Evolutionary conservation across 805 yeast species (phyloP).

Genomic region (Nakazawaea siamensis): DNA sequence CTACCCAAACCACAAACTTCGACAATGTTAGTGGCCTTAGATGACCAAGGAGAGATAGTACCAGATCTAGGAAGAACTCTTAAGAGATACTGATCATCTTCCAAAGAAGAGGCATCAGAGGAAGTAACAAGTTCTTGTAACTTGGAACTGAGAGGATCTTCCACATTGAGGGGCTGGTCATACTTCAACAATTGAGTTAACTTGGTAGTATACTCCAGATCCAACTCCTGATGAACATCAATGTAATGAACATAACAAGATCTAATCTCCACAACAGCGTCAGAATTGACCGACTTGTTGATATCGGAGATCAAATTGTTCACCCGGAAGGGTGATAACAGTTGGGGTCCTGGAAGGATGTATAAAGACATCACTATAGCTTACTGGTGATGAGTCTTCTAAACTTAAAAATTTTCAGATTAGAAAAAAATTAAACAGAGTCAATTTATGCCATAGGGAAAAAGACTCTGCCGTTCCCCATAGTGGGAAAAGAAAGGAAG

Average conservation of each 20-base stretch:
- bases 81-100: slow-evolving; percentile 45
- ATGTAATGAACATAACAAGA: slow-evolving; percentile 79
- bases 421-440: too few relatives aligned
- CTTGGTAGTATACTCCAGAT: slow-evolving; percentile 34
- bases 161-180: slow-evolving; percentile 54
- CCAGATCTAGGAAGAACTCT: slow-evolving; percentile 89
- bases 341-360: slow-evolving; percentile 80
- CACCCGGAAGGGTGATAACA: slow-evolving; percentile 82
- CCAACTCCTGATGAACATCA: slow-evolving; percentile 20
- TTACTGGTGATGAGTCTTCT: not conserved
- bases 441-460: too few relatives aligned
- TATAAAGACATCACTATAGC: slow-evolving; percentile 22
- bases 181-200: slow-evolving; percentile 63
- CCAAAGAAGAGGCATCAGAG: slow-evolving; percentile 24
- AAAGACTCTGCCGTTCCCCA: too few relatives aligned
- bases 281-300: slow-evolving; percentile 58
- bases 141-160: slow-evolving; percentile 26
- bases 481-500: too few relatives aligned
- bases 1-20: slow-evolving; percentile 76
- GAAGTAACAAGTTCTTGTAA: slow-evolving; percentile 18
- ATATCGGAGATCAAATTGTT: slow-evolving; percentile 63
- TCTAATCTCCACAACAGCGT: slow-evolving; percentile 61
- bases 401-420: too few relatives aligned
- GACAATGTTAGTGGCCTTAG: slow-evolving; percentile 94
- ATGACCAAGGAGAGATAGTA: slow-evolving; percentile 98